phyloP scores from a whole-genome alignment of 2,329 filamentous ascomycete species.

The Sporothrix protearum region DNA sequence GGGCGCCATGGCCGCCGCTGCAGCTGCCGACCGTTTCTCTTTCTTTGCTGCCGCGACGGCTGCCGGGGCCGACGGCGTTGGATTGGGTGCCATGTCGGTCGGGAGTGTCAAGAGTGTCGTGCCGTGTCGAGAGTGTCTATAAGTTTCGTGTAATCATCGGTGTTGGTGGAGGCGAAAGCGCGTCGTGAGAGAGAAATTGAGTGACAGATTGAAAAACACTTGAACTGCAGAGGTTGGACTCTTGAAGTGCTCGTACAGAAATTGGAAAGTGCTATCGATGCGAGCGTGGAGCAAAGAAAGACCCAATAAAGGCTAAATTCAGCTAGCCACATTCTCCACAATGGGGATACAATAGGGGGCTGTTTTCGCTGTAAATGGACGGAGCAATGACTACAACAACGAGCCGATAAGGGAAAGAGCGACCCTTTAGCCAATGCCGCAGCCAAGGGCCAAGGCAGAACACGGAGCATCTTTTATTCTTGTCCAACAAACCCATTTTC shows the following conservation, averaged over 20 bases:
- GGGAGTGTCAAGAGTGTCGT: neutral
- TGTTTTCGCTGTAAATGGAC: neutral
- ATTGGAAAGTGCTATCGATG: neutral
- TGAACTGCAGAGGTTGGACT: neutral
- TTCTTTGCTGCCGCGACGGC: slow-evolving; percentile 20
- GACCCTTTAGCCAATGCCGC: neutral
- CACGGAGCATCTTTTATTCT: neutral
- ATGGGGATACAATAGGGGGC: neutral
- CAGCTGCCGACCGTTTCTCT: slow-evolving; percentile 22
- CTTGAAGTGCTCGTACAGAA: no score
- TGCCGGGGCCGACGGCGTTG: neutral
- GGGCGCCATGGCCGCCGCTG: slow-evolving; percentile 48
- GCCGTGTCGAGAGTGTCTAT: no score
- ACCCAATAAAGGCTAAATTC: slow-evolving; percentile 16
- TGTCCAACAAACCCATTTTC: neutral
- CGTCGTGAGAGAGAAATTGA: neutral
- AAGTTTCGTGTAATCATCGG: neutral
- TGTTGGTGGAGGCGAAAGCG: neutral
- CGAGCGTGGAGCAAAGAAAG: no score
- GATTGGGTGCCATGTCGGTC: slow-evolving; percentile 9
- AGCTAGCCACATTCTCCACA: neutral
- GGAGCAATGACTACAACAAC: no score
- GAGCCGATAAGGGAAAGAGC: slow-evolving; percentile 7
- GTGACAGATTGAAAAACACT: neutral
- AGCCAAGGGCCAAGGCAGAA: neutral